Percentiles rank a stretch among this genome's conserved stretches.
phyloP scores from a whole-genome alignment of 495 filamentous ascomycete species.

The Xylaria palmicola region DNA sequence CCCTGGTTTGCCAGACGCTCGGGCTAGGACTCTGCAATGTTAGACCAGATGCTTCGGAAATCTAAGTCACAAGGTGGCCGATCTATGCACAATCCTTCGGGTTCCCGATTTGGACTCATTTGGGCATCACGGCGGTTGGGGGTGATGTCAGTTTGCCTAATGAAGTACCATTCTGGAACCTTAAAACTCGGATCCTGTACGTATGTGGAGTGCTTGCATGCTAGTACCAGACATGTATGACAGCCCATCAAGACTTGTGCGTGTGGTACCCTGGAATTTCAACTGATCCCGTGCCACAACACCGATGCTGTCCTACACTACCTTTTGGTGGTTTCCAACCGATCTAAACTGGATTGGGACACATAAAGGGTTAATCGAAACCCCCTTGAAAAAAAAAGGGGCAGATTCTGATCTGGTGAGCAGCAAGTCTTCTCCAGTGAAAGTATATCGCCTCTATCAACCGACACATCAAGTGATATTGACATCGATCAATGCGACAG shows the following conservation, averaged over 20 bases:
- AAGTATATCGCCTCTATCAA: neutral
- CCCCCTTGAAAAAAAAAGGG: too few relatives aligned
- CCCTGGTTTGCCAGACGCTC: neutral
- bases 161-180: neutral
- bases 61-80: conserved; percentile 8
- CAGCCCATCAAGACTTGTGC: neutral
- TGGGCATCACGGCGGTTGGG: neutral
- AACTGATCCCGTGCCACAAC: neutral
- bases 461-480: neutral
- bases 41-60: neutral
- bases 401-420: neutral
- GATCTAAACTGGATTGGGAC: neutral
- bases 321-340: neutral
- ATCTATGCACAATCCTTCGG: neutral
- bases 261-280: neutral
- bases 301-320: neutral
- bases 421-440: neutral
- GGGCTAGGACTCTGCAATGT: neutral
- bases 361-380: too few relatives aligned
- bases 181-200: neutral
- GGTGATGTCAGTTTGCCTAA: neutral
- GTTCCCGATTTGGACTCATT: neutral
- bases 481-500: neutral
- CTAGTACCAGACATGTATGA: neutral
- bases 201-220: neutral